Percentiles rank a stretch among this genome's conserved stretches.
Evolutionary conservation across 1,139 yeast genomes (phyloP).

Genomic region (Candida mesenterica): DNA sequence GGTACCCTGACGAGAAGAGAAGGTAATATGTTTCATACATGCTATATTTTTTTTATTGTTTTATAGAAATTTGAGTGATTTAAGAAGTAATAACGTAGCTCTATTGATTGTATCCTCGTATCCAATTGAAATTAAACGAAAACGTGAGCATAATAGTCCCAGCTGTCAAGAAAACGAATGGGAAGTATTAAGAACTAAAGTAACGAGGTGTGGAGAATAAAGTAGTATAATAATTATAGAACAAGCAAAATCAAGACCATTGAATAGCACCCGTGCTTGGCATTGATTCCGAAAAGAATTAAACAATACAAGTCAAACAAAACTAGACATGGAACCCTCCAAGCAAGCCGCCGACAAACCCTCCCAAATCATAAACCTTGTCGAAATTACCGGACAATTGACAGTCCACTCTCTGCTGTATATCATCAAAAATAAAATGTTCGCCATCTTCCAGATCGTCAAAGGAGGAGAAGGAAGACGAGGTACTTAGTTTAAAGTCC

Average conservation of each 20-base stretch:
- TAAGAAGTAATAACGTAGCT: no score
- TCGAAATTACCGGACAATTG: constrained; percentile 24
- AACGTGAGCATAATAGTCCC: no score
- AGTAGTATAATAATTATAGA: not conserved
- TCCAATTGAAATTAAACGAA: no score
- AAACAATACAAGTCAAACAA: no score
- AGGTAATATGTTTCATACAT: no score
- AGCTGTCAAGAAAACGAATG: no score
- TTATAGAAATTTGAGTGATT: no score
- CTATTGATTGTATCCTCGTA: no score
- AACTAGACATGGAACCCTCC: constrained; percentile 8
- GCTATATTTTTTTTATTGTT: no score
- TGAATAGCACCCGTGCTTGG: not conserved
- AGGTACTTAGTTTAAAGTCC: constrained; percentile 11
- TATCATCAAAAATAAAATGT: constrained; percentile 25
- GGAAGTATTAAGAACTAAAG: not conserved
- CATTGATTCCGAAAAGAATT: no score
- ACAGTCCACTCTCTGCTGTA: constrained; percentile 21
- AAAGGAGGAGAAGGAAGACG: constrained; percentile 9
- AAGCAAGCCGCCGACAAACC: constrained; percentile 14
- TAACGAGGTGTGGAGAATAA: not conserved
- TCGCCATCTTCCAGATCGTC: constrained; percentile 12
- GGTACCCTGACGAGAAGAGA: no score
- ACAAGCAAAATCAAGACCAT: not conserved
- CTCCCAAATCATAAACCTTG: constrained; percentile 27